Evolutionary conservation across 2,329 filamentous ascomycete genomes (phyloP).

Genomic region (Aureobasidium sp.): DNA sequence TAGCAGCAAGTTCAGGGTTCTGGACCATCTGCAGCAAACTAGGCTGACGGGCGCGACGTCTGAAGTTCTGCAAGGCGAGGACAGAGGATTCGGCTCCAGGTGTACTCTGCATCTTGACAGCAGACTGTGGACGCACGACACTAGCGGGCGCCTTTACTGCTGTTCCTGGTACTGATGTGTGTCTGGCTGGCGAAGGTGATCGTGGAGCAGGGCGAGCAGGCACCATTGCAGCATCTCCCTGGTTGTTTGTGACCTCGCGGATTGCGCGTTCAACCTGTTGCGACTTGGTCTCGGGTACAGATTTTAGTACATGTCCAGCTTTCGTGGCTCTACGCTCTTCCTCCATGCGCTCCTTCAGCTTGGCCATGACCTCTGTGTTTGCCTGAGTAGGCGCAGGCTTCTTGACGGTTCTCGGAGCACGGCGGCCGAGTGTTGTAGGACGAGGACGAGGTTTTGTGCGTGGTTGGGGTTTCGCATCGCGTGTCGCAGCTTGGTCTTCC

Average conservation of each 20-base stretch:
- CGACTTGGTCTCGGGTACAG: background rate
- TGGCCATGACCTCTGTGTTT: conserved; percentile 23
- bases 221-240: conserved; percentile 13
- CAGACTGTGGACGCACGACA: conserved; percentile 30
- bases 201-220: conserved; percentile 13
- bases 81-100: conserved; percentile 37
- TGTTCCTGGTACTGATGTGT: conserved; percentile 20
- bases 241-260: background rate
- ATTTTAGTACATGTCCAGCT: conserved; percentile 8
- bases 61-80: conserved; percentile 43
- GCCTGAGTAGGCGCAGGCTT: conserved; percentile 21
- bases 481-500: background rate
- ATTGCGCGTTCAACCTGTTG: background rate
- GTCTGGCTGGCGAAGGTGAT: conserved; percentile 24
- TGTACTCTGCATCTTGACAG: conserved; percentile 34
- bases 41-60: conserved; percentile 38
- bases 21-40: conserved; percentile 43
- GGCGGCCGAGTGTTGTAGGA: conserved; percentile 15
- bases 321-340: conserved; percentile 19
- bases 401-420: conserved; percentile 16
- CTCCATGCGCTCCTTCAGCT: conserved; percentile 26
- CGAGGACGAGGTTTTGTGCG: conserved; percentile 1
- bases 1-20: conserved; percentile 19
- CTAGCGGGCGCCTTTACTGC: conserved; percentile 16
- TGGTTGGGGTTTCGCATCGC: conserved; percentile 9